Evolutionary conservation across 208 protist genomes (phyloP).

Genomic region (Trypanosoma vivax): DNA sequence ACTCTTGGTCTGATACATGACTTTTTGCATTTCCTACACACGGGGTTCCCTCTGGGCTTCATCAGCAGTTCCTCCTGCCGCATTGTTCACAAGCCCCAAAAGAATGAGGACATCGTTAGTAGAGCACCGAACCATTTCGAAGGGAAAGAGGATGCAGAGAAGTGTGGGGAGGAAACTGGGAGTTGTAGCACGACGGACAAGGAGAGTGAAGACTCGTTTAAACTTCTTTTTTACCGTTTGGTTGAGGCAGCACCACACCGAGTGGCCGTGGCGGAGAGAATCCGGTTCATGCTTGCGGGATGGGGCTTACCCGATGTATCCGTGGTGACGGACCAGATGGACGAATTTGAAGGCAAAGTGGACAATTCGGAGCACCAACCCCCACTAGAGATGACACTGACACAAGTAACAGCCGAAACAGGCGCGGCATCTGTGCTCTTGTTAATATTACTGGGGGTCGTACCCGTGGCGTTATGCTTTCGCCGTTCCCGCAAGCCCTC

Average conservation of each 20-base stretch:
- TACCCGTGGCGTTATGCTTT: not conserved
- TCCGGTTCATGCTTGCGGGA: constrained; percentile 1
- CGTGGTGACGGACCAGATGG: not conserved
- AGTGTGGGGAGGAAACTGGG: constrained; percentile 2
- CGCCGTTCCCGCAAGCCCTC: too few relatives aligned
- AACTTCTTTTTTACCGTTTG: constrained; percentile 1
- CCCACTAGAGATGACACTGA: too few relatives aligned
- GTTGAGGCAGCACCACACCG: constrained; percentile 10
- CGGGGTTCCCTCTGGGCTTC: constrained; percentile 6
- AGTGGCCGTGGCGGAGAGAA: constrained; percentile 4
- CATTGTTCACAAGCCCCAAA: not conserved
- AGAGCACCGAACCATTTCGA: not conserved
- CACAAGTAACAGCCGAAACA: too few relatives aligned
- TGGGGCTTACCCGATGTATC: not conserved
- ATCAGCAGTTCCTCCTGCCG: constrained; percentile 3
- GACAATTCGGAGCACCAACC: constrained; percentile 1
- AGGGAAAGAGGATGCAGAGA: not conserved
- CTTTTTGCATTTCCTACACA: constrained; percentile 18
- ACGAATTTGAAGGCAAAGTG: not conserved
- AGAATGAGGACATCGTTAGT: not conserved
- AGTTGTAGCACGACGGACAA: not conserved
- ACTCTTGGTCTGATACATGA: constrained; percentile 9
- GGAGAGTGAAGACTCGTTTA: not conserved
- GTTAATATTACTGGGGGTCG: not conserved
- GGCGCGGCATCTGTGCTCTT: too few relatives aligned